phyloP scores from a whole-genome alignment of 306 rosid genomes.

The Castanea mollissima region DNA sequence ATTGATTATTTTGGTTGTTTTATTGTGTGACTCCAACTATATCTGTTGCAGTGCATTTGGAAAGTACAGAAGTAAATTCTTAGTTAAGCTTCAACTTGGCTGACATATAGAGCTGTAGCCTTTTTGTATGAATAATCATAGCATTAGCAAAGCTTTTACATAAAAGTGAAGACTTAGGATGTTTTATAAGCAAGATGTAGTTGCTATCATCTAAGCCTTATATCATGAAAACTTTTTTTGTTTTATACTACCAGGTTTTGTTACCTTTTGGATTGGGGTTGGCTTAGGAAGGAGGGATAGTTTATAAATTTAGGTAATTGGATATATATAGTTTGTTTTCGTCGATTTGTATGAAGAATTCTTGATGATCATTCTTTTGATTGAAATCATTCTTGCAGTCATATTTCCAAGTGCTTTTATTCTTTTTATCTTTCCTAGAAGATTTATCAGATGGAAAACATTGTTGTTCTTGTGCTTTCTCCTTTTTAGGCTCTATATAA shows the following conservation, averaged over 20 bases:
- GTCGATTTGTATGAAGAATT: too few species aligned
- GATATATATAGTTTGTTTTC: too few species aligned
- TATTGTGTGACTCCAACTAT: not conserved
- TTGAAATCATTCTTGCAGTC: too few species aligned
- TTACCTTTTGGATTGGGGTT: not conserved
- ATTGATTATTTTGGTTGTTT: not conserved
- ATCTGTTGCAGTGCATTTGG: not conserved
- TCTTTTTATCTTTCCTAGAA: too few species aligned
- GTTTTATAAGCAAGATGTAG: not conserved
- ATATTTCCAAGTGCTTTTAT: too few species aligned
- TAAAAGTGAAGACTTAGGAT: not conserved
- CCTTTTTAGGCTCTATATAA: too few species aligned
- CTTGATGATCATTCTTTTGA: too few species aligned
- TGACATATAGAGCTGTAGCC: not conserved
- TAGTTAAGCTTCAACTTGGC: not conserved
- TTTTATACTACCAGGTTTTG: not conserved
- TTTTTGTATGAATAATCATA: not conserved
- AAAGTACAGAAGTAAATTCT: not conserved
- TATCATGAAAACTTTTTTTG: not conserved
- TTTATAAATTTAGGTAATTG: not conserved
- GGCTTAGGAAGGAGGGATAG: not conserved
- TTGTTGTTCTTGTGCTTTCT: too few species aligned
- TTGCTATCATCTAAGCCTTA: not conserved
- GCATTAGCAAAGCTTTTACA: too few species aligned
- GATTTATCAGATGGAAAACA: too few species aligned